Conservation (phyloP, 164 flowering plant species). For the Cinnamomum micranthum region DNA sequence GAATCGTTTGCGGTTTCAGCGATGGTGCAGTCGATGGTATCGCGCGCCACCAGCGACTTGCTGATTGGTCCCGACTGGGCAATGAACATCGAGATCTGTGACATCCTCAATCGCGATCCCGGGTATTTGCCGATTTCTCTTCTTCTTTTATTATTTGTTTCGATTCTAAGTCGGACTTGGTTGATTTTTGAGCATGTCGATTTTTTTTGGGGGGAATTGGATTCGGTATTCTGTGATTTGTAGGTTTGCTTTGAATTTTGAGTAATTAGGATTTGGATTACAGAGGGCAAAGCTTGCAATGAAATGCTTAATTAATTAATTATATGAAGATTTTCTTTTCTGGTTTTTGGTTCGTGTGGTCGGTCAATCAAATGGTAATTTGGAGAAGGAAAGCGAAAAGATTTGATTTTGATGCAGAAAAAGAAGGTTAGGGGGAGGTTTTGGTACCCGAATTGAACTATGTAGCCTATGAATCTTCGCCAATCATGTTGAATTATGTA, state of each 20-base stretch:
- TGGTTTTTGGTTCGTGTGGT: too few relatives aligned
- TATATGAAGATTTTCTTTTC: too few relatives aligned
- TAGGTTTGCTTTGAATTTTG: background rate
- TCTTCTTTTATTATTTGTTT: background rate
- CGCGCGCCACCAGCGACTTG: slow-evolving; percentile 88
- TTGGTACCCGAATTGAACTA: too few relatives aligned
- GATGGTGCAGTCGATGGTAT: slow-evolving; percentile 87
- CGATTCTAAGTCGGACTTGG: background rate
- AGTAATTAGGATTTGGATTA: too few relatives aligned
- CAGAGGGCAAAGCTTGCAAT: background rate
- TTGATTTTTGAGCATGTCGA: background rate
- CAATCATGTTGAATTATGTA: too few relatives aligned
- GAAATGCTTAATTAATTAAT: too few relatives aligned
- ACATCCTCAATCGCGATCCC: slow-evolving; percentile 80
- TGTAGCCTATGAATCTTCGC: too few relatives aligned
- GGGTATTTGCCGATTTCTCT: slow-evolving; percentile 33
- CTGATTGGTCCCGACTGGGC: slow-evolving; percentile 99
- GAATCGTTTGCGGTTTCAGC: background rate
- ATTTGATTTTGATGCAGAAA: too few relatives aligned
- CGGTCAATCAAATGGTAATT: too few relatives aligned
- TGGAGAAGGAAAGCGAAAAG: too few relatives aligned
- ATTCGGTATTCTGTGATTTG: background rate
- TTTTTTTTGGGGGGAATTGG: background rate
- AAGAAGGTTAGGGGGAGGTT: too few relatives aligned
- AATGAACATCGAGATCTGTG: slow-evolving; percentile 96